phyloP scores from a whole-genome alignment of 805 yeast species.

The Myxozyma neotropica region DNA sequence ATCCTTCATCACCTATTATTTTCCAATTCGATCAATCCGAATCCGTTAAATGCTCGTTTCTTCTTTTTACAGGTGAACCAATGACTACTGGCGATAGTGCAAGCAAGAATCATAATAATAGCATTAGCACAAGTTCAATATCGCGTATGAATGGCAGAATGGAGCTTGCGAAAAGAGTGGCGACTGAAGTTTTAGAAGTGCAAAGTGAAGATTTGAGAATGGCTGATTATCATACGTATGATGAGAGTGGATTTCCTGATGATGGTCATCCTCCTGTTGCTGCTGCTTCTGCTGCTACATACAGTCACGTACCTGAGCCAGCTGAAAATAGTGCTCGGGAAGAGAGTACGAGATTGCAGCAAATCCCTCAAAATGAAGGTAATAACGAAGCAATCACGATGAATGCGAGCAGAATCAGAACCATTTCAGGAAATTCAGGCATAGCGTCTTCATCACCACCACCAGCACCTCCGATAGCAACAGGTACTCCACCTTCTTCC shows the following conservation, averaged over 20 bases:
- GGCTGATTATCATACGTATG: background rate
- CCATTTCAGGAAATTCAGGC: background rate
- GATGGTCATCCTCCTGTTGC: background rate
- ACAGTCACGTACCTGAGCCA: background rate
- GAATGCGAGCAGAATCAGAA: background rate
- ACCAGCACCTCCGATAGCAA: background rate
- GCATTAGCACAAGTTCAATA: background rate
- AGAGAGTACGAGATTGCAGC: too few relatives aligned
- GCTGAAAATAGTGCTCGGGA: too few relatives aligned
- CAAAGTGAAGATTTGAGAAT: background rate
- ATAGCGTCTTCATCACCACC: background rate
- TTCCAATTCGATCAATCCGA: constrained; percentile 17
- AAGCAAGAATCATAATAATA: background rate
- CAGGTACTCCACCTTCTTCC: background rate
- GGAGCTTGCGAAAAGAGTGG: background rate
- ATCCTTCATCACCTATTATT: constrained; percentile 21
- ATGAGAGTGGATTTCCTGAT: background rate
- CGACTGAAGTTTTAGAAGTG: too few relatives aligned
- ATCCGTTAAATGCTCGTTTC: constrained; percentile 3
- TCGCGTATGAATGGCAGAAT: background rate
- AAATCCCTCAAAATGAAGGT: too few relatives aligned
- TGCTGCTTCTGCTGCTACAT: too few relatives aligned
- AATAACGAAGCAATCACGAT: too few relatives aligned
- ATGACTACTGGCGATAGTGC: background rate
- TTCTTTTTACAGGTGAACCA: constrained; percentile 25